These are phyloP conservation scores for Lathyrus oleraceus DNA, from an alignment of 306 rosid genomes.

Conservation along the genomic window DNA sequence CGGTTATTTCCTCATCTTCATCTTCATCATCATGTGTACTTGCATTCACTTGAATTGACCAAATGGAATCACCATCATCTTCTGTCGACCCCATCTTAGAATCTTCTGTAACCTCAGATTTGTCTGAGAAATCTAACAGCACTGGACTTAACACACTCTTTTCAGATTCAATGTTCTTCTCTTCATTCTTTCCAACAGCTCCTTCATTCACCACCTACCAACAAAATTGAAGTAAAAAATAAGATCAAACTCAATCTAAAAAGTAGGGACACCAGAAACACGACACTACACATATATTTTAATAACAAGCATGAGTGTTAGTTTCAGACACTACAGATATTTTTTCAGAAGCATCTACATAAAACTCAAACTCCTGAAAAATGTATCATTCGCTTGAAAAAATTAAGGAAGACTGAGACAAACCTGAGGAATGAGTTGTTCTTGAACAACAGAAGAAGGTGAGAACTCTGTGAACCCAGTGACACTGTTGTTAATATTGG, in stretches of 20 bases:
- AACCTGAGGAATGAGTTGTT: constrained; percentile 66
- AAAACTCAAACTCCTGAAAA: too few relatives aligned
- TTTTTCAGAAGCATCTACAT: too few relatives aligned
- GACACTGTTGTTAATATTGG: constrained; percentile 39
- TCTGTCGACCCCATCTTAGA: constrained; percentile 46
- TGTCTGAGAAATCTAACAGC: constrained; percentile 80
- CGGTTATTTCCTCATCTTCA: constrained; percentile 47
- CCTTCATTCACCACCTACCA: constrained; percentile 48
- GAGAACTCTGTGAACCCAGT: constrained; percentile 13
- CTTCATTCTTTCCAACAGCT: constrained; percentile 47
- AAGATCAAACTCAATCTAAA: neutral
- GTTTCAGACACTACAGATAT: too few relatives aligned
- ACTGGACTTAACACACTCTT: constrained; percentile 62
- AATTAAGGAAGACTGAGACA: neutral
- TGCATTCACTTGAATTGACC: constrained; percentile 91
- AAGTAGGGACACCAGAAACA: too few relatives aligned
- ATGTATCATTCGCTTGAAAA: too few relatives aligned
- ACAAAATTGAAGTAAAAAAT: constrained; percentile 3
- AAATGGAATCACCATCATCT: constrained; percentile 76
- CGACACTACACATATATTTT: too few relatives aligned
- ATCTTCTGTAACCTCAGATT: constrained; percentile 52
- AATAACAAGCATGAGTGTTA: too few relatives aligned
- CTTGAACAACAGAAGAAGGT: constrained; percentile 53
- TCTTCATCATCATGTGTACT: constrained; percentile 64
- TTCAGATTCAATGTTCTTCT: constrained; percentile 50